These are phyloP conservation scores for Warburgia ugandensis DNA, from an alignment of 164 flowering plant species.

Conservation along the genomic window DNA sequence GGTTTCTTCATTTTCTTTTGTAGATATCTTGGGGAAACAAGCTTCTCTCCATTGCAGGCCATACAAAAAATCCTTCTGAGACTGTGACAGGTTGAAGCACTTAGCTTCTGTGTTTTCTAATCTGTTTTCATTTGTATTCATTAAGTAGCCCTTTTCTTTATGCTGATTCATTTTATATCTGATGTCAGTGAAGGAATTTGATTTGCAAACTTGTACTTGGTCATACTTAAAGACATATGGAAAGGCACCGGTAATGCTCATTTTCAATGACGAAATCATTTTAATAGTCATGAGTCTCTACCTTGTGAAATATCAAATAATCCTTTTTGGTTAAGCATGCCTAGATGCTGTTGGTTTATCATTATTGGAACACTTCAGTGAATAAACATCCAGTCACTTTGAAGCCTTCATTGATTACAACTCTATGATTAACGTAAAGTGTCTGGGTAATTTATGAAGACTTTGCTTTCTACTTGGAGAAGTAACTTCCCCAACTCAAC, in stretches of 20 bases:
- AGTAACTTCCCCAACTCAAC: no score
- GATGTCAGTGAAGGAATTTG: slow-evolving; percentile 81
- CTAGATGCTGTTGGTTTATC: no score
- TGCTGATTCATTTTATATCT: slow-evolving; percentile 8
- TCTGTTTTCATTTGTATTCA: neutral
- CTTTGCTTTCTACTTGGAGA: no score
- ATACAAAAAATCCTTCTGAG: slow-evolving; percentile 92
- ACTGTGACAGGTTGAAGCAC: slow-evolving; percentile 54
- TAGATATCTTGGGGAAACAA: slow-evolving; percentile 95
- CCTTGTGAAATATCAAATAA: no score
- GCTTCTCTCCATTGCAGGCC: slow-evolving; percentile 90
- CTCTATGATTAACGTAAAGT: no score
- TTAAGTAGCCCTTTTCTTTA: neutral
- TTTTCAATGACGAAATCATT: neutral
- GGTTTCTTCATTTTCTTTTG: slow-evolving; percentile 7
- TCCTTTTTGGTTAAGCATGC: no score
- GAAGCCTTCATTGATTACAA: no score
- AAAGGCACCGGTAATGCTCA: slow-evolving; percentile 62
- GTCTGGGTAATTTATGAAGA: no score
- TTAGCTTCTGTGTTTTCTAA: neutral
- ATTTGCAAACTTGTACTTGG: slow-evolving; percentile 72
- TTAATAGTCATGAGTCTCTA: no score
- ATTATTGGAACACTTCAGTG: no score
- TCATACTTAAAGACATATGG: slow-evolving; percentile 88
- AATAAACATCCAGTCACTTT: no score